Conservation (phyloP, 345 rosid species). For the Chamaenerion angustifolium region DNA sequence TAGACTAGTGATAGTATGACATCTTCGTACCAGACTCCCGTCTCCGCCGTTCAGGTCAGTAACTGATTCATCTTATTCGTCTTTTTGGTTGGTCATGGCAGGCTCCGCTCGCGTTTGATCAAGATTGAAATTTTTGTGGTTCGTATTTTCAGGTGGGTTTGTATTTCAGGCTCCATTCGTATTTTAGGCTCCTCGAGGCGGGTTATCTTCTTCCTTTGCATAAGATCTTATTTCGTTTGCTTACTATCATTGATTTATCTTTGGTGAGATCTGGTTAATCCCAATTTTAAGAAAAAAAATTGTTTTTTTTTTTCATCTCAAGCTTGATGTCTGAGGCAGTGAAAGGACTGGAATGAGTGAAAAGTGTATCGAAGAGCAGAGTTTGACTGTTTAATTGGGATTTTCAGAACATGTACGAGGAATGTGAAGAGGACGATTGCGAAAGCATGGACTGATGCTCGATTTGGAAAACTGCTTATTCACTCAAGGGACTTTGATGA, state of each 20-base stretch:
- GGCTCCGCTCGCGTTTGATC: background rate
- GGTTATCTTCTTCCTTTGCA: slow-evolving; percentile 18
- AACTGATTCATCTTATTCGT: background rate
- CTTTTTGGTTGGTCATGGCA: background rate
- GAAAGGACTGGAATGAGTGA: too few species aligned
- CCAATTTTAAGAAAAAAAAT: background rate
- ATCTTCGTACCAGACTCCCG: too few species aligned
- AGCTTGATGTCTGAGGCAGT: too few species aligned
- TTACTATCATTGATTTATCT: background rate
- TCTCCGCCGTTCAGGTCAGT: background rate
- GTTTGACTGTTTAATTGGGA: background rate
- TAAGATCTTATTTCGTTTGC: background rate
- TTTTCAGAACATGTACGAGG: slow-evolving; percentile 83
- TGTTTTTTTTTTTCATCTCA: too few species aligned
- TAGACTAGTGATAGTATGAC: too few species aligned
- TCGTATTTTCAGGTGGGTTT: slow-evolving; percentile 92
- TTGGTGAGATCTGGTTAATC: background rate
- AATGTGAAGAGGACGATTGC: slow-evolving; percentile 94
- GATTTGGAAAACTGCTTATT: slow-evolving; percentile 71
- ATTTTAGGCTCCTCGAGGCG: slow-evolving; percentile 63
- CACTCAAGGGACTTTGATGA: slow-evolving; percentile 41
- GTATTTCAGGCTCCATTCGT: too few species aligned
- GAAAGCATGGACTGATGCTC: slow-evolving; percentile 96
- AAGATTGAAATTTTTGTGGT: background rate
- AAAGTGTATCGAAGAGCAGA: too few species aligned